Percentiles rank a stretch among this genome's conserved stretches.
Evolutionary conservation across 176 grass and related monocot species (phyloP).

Genomic region (Oryza punctata): DNA sequence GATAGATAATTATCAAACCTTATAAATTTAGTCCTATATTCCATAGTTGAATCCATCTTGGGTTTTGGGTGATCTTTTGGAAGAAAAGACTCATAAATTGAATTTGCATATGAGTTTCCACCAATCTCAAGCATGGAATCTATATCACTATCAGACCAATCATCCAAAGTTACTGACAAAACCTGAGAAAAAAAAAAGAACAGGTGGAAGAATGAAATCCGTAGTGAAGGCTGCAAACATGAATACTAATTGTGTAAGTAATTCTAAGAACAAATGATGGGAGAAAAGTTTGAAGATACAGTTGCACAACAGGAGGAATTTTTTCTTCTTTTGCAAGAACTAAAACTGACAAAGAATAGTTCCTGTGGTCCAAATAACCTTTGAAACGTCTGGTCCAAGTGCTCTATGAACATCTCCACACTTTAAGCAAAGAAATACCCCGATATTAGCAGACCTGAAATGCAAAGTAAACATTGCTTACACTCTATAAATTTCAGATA

Average conservation of each 20-base stretch:
- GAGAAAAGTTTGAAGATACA: neutral
- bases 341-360: slow-evolving; percentile 17
- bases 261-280: neutral
- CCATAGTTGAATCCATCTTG: slow-evolving; percentile 65
- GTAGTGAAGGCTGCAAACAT: neutral
- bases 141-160: slow-evolving; percentile 89
- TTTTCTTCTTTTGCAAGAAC: neutral
- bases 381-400: slow-evolving; percentile 89
- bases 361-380: slow-evolving; percentile 50
- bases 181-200: slow-evolving; percentile 61
- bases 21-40: slow-evolving; percentile 90
- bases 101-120: slow-evolving; percentile 99
- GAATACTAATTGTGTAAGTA: neutral
- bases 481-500: slow-evolving; percentile 20
- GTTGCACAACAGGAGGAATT: neutral
- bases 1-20: slow-evolving; percentile 54
- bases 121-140: slow-evolving; percentile 96
- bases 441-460: slow-evolving; percentile 92
- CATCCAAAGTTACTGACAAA: slow-evolving; percentile 89
- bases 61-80: slow-evolving; percentile 86
- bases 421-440: slow-evolving; percentile 98
- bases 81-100: slow-evolving; percentile 99
- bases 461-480: slow-evolving; percentile 8
- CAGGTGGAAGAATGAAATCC: slow-evolving; percentile 11
- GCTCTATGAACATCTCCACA: slow-evolving; percentile 96